Base-by-base conservation (phyloP, 1,284 basidiomycete species). In the Melampsora americana region DNA sequence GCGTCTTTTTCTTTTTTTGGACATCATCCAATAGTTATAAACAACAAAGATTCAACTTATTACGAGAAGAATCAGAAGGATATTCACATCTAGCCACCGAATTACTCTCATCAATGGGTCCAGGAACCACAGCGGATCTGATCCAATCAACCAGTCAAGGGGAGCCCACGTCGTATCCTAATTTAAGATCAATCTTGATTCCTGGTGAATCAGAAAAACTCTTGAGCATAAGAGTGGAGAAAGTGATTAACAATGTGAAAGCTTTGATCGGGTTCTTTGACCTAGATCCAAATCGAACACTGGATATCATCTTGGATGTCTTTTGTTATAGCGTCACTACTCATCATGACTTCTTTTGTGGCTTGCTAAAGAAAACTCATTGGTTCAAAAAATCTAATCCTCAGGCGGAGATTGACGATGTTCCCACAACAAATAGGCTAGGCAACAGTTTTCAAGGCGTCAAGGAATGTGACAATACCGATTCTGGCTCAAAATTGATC, bases 11-110 rank as follows among this genome's bases (percentile, higher is more conserved):
- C 32, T 28, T 62, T 62, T 35, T 9, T 18, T 35, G 23, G 39
- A 9, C 11, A 46, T 59, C 48, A 39, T 32, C 80, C 14, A 77
- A 80, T 32, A 85, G 84, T 84, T 99, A 95, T 87, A 97, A 95
- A 83, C 96, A 99, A 83, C 94, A 94, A 84, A 98, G 97, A 84
- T 97, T 94, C 86, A 99, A 99, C 81, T 87, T 99, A 44, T 87
- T 98, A 12, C 90, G 96, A 56, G 96, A 99, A 84, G 93, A 96
- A 80, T 95, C 93, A 0, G 95, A 99, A 85, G 96, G 96, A 5
- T 99, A 94, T 84, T 92, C 92, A 80, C 94, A 95, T 81, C 88
- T 99, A 46, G 88, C 91, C 42, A 89, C 90, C 11, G 92, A 95
- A 81, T 85, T 98, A 56, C 89, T 92, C 12, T 89, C 89, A 73